Base-by-base conservation (phyloP, 805 yeast species). In the Hanseniaspora occidentalis region DNA sequence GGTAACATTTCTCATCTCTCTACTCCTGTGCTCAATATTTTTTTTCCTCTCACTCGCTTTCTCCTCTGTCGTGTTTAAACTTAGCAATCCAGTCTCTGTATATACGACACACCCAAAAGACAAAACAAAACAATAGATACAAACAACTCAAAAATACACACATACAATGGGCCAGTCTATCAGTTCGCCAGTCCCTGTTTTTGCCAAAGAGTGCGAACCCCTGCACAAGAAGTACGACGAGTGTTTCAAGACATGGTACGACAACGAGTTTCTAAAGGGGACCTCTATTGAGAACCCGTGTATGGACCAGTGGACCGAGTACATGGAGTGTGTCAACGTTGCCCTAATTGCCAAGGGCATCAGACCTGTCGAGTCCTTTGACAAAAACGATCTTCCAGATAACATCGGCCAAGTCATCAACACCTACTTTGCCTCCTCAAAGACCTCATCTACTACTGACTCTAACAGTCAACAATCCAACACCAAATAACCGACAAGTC, bases 201-300 rank as follows among this genome's bases (percentile, higher is more conserved):
- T 92, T 68, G 97, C 98, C 27, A 96, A 96, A 20, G 97, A 92
- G 64, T 92, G 98, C 62, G 84, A 94, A 18, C 82, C 76, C 26
- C 73, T 80, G 43, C 92, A 92, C 61, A 75, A 76, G 50, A 74
- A 77, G 52, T 92, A 92, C 55, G 97, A 92, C 56, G 81, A 78
- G 53, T 92, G 98, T 60, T 92, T 92, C 65, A 88, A 86, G 61
- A 72, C 73, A 48, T 88, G 98, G 98, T 92, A 92, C 58, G 78
- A 92, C 4, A 96, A 92, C 52, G 69, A 81, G 59, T 82, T 82
- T 49, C 62, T 82, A 36, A 72, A 72, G 45, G 71, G 71, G 2
- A 60, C 62, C 37, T 62, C 68, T 29, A 61, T 75, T 42, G 71
- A 80, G 50, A 89, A 89, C 57, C 96, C 89, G 61, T 92, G 98